Evolutionary conservation across 2,329 filamentous ascomycete species (phyloP), one percentile per base, ranked within the genome.

Genomic region (Cercospora sp.): DNA sequence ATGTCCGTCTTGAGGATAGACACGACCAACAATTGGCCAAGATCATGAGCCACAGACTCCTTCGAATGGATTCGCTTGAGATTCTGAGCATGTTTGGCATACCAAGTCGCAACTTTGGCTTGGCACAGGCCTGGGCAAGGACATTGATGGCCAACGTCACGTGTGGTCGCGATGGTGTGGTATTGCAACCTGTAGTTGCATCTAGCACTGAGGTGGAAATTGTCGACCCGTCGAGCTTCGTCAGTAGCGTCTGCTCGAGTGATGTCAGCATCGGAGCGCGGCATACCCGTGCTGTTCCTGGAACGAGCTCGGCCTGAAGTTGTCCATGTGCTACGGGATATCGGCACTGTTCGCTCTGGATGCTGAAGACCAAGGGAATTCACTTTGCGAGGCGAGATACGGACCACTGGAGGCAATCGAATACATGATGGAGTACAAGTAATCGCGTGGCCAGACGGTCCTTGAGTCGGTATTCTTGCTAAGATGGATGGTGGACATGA

Each of bases 141-240:
- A 58, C 53, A 58, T 58, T 58, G 53, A 58, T 58, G 53, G 53
- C 6, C 53, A 30, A n/a, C n/a, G 53, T 58, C 26, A 58, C 53
- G 26, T 58, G 53, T 18, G 9, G 5, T 30, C 26, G 28, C 16
- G 21, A 51, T 26, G 21, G 10, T 7, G 12, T 7, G 5, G 34
- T 3, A 51, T 51, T 26, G 21, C 18, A 24, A 26, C 45, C 45
- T 51, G 45, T 8, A 10, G 12, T 13, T 5, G 21, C 45, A 51
- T 24, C 45, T 7, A 7, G 18, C 10, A 24, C 24, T 13, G 21
- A 13, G 21, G 13, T 51, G 21, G 26, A 51, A 12, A 6, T 24
- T 7, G 45, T 24, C 12, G 10, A 24, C 10, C 16, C 45, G 5
- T 51, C 18, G 45, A 51, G 18, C 5, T 16, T 6, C 4, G 45